These are phyloP conservation scores for Hericium alpestre DNA, from an alignment of 768 basidiomycete genomes.

Conservation along the genomic window DNA sequence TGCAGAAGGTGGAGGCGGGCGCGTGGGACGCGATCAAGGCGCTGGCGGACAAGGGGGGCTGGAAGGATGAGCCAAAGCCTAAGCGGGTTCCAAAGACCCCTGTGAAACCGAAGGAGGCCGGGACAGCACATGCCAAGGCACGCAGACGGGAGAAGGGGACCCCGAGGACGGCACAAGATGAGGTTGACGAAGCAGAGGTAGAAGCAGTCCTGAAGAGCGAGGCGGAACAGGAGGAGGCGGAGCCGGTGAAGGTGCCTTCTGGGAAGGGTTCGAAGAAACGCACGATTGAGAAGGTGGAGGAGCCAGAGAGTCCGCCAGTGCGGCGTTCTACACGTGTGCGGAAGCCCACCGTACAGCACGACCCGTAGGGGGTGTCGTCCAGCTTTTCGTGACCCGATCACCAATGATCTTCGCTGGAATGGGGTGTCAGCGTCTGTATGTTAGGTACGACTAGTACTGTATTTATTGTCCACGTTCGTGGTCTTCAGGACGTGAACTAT, in stretches of 20 bases:
- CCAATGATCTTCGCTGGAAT: too few species aligned
- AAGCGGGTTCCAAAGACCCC: background rate
- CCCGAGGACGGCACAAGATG: background rate
- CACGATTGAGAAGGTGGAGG: background rate
- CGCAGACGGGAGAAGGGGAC: background rate
- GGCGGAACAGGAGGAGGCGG: background rate
- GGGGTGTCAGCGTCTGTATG: too few species aligned
- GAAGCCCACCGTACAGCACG: background rate
- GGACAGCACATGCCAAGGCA: background rate
- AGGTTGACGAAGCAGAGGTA: background rate
- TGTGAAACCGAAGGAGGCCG: background rate
- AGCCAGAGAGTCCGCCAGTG: background rate
- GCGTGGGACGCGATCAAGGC: slow-evolving; percentile 54
- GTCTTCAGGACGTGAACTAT: too few species aligned
- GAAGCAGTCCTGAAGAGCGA: background rate
- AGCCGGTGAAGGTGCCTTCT: background rate
- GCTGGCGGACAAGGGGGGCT: slow-evolving; percentile 69
- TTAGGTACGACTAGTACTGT: too few species aligned
- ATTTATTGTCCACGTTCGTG: too few species aligned
- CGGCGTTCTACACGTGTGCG: slow-evolving; percentile 1
- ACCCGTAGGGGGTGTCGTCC: too few species aligned
- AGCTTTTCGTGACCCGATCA: too few species aligned
- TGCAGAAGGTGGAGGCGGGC: slow-evolving; percentile 61
- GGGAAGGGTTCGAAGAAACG: background rate
- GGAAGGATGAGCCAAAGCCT: slow-evolving; percentile 36